Evolutionary conservation across 345 rosid species (phyloP).

Genomic region (Erucastrum elatum): DNA sequence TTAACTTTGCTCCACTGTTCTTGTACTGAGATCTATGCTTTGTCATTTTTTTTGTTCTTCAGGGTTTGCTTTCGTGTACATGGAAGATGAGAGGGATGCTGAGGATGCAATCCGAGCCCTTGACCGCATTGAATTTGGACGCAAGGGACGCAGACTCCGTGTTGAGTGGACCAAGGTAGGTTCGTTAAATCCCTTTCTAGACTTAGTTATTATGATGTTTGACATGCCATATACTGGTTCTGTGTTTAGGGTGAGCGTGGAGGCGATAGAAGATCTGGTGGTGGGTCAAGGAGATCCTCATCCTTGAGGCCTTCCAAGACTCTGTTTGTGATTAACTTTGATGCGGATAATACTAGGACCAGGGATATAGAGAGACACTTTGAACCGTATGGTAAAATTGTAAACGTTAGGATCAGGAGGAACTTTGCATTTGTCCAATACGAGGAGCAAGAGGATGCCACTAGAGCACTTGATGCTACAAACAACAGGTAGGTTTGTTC

Average conservation of each 20-base stretch:
- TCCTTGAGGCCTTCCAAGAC: constrained; percentile 78
- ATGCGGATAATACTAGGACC: constrained; percentile 75
- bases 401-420: constrained; percentile 89
- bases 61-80: background rate
- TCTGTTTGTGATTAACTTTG: constrained; percentile 91
- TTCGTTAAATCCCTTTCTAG: no score
- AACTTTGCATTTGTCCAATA: constrained; percentile 95
- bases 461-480: constrained; percentile 79
- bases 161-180: constrained; percentile 87
- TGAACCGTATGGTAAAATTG: constrained; percentile 85
- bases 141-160: constrained; percentile 62
- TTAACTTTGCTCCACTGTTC: constrained; percentile 4
- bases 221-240: background rate
- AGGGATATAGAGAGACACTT: constrained; percentile 94
- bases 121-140: constrained; percentile 83
- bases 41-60: background rate
- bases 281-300: background rate
- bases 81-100: constrained; percentile 22
- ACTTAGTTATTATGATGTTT: constrained; percentile 41
- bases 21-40: constrained; percentile 11
- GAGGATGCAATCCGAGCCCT: constrained; percentile 96
- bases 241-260: background rate
- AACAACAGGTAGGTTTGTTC: constrained; percentile 58
- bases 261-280: constrained; percentile 1
- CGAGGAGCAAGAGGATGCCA: constrained; percentile 87